Evolutionary conservation across 2,329 filamentous ascomycete genomes (phyloP).

Genomic region (Gyromitra esculenta): DNA sequence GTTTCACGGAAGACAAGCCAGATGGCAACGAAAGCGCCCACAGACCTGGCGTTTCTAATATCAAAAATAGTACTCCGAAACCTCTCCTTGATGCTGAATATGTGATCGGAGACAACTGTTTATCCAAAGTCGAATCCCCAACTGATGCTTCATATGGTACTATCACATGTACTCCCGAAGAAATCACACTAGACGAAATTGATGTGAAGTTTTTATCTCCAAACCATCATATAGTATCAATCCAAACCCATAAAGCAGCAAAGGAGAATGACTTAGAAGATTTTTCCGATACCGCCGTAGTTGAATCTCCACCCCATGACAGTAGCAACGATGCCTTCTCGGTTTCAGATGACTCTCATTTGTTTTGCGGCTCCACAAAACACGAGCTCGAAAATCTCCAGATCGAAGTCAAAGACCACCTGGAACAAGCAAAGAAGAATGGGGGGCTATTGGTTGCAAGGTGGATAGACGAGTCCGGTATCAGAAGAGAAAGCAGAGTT

Average conservation of each 20-base stretch:
- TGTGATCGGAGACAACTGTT: not conserved
- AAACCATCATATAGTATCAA: not conserved
- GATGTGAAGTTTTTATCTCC: not conserved
- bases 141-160: not conserved
- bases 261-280: not conserved
- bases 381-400: slow-evolving; percentile 35
- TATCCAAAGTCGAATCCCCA: not conserved
- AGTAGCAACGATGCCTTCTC: slow-evolving; percentile 26
- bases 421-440: slow-evolving; percentile 32
- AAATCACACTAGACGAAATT: not conserved
- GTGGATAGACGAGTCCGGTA: slow-evolving; percentile 29
- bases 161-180: not conserved
- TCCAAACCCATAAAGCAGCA: not conserved
- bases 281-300: not conserved
- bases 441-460: slow-evolving; percentile 14
- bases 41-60: not conserved
- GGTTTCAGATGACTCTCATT: slow-evolving; percentile 21
- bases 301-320: not conserved
- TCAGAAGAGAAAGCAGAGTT: not conserved
- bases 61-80: not conserved
- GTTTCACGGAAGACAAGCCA: not conserved
- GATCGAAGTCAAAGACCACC: slow-evolving; percentile 30
- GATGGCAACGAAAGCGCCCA: slow-evolving; percentile 1
- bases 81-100: not conserved
- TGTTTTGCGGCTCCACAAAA: slow-evolving; percentile 18